Conservation (phyloP, 2,329 filamentous ascomycete genomes). For the Phialocephala subalpina region DNA sequence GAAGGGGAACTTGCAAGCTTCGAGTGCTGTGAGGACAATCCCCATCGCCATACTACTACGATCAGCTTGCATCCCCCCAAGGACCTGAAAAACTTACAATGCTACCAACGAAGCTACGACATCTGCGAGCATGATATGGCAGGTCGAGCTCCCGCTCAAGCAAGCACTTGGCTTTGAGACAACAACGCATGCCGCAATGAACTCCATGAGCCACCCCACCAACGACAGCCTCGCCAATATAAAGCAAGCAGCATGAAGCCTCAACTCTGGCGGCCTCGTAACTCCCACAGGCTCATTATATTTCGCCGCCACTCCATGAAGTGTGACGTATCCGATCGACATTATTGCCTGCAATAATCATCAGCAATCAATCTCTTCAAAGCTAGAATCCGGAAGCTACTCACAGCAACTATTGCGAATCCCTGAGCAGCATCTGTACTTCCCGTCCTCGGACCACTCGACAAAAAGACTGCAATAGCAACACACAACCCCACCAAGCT, state of each 20-base stretch:
- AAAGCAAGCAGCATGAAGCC: slow-evolving; percentile 36
- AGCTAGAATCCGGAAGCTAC: slow-evolving; percentile 1
- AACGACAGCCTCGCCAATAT: slow-evolving; percentile 36
- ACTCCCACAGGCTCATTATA: slow-evolving; percentile 33
- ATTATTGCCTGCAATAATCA: slow-evolving; percentile 29
- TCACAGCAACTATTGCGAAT: slow-evolving; percentile 35
- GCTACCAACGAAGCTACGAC: slow-evolving; percentile 32
- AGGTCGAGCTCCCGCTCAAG: slow-evolving; percentile 20
- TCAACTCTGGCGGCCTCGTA: slow-evolving; percentile 31
- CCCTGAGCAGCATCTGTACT: slow-evolving; percentile 27
- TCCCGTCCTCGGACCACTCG: slow-evolving; percentile 20
- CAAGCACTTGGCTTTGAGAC: slow-evolving; percentile 31
- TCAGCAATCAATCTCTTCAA: neutral
- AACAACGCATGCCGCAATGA: slow-evolving; percentile 32
- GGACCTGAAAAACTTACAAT: slow-evolving; percentile 30
- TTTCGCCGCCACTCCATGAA: slow-evolving; percentile 32
- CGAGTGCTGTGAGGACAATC: slow-evolving; percentile 37
- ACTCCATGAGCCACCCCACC: slow-evolving; percentile 33
- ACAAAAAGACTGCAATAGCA: slow-evolving; percentile 21
- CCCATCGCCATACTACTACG: slow-evolving; percentile 33
- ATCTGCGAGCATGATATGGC: slow-evolving; percentile 30
- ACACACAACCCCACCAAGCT: slow-evolving; percentile 27
- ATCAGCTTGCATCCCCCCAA: neutral
- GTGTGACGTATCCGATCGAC: slow-evolving; percentile 34
- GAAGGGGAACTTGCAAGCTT: slow-evolving; percentile 39